Evolutionary conservation across 2,329 filamentous ascomycete species (phyloP).

Genomic region (Pleomassaria siparia): DNA sequence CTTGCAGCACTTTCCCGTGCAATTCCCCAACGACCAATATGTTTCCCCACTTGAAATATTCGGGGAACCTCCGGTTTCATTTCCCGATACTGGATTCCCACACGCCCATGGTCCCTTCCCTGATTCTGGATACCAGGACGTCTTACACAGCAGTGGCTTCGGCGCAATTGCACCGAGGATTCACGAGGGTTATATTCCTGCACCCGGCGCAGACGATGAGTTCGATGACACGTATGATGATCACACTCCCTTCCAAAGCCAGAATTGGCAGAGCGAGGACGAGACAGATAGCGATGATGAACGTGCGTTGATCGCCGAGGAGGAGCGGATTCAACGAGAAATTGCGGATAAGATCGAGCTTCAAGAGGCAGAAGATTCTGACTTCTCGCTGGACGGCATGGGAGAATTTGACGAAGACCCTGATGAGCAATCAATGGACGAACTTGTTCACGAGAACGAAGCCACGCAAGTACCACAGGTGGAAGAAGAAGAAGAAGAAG

Average conservation of each 20-base stretch:
- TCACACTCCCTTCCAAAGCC: conserved; percentile 22
- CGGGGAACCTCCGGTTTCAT: conserved; percentile 12
- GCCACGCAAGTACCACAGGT: conserved; percentile 29
- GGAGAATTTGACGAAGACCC: conserved; percentile 27
- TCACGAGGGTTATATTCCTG: conserved; percentile 45
- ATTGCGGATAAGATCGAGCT: conserved; percentile 31
- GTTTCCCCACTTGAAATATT: conserved; percentile 22
- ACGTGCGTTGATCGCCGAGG: conserved; percentile 25
- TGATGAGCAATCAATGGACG: conserved; percentile 15
- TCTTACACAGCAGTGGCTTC: conserved; percentile 26
- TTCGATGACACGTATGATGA: conserved; percentile 26
- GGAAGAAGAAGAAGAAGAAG: conserved; percentile 18
- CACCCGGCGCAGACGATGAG: conserved; percentile 37
- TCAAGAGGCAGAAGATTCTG: conserved; percentile 34
- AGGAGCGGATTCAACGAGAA: conserved; percentile 31
- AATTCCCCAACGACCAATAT: conserved; percentile 17
- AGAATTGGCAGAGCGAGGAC: conserved; percentile 25
- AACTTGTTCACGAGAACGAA: conserved; percentile 34
- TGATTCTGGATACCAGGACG: conserved; percentile 18
- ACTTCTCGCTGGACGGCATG: conserved; percentile 39
- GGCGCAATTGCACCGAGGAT: conserved; percentile 33
- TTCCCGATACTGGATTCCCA: conserved; percentile 15
- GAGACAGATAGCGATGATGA: conserved; percentile 27
- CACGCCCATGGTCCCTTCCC: conserved; percentile 13
- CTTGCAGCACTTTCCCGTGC: conserved; percentile 16